Base-by-base conservation (phyloP, 1,284 basidiomycete genomes). In the Rhodotorula sp. region DNA sequence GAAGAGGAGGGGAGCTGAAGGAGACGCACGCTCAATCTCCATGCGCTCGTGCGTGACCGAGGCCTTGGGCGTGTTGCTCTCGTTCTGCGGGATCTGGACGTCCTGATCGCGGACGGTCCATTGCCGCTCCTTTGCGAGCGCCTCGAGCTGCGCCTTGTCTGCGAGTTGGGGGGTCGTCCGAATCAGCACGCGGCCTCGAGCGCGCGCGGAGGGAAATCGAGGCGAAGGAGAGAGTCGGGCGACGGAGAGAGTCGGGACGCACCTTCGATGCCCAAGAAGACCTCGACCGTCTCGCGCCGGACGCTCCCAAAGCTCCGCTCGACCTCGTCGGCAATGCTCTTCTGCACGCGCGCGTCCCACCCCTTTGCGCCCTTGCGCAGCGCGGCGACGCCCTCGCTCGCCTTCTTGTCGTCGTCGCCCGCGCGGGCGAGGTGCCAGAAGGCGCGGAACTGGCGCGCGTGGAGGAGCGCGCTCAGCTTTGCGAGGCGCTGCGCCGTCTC, bases 1-100 rank as follows among this genome's bases (percentile, higher is more conserved):
- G 12, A 45, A 60, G 17, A n/a, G 25, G 10, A 25, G 4, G n/a
- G 44, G n/a, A 17, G 41, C 7, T 19, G 25, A 27, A n/a, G 16
- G 25, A n/a, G 27, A 70, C 72, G 52, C 44, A 75, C 74, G 74
- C 45, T 76, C 72, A 53, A 76, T 70, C 66, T 68, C 66, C 57
- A 76, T 76, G 25, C 70, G 64, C 67, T 76, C 74, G 67, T 71
- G 66, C 27, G 69, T 71, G 49, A 76, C 69, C 49, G 66, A 60
- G 25, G 72, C 73, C 58, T 73, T 72, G 5, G 74, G 74, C 23
- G 74, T 62, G 66, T 76, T 76, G 72, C 67, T 68, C 21, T 74
- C 74, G 66, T 76, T 76, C 44, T 69, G 66, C 48, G 69, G 69
- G 13, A 76, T 44, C 55, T 72, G 63, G 7, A 76, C 65, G 42